Conservation (phyloP, 805 yeast genomes). For the Candida coquimbonensis region DNA sequence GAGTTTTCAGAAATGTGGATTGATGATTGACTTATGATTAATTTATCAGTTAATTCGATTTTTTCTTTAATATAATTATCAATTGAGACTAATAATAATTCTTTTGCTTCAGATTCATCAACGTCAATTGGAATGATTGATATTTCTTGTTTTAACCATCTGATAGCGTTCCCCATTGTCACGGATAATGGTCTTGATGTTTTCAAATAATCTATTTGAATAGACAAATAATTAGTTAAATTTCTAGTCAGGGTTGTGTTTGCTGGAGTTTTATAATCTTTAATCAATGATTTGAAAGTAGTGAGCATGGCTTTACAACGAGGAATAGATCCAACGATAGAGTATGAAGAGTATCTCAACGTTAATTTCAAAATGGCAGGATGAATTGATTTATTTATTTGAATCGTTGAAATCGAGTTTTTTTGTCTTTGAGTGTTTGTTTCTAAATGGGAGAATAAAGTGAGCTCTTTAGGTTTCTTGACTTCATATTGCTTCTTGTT, state of each 20-base stretch:
- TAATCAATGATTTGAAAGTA: conserved; percentile 74
- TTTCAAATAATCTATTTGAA: conserved; percentile 88
- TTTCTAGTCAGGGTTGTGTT: conserved; percentile 83
- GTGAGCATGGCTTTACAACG: conserved; percentile 80
- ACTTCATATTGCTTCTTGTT: conserved; percentile 3
- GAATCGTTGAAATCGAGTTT: conserved; percentile 16
- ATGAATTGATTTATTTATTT: conserved; percentile 54
- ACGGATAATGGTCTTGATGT: conserved; percentile 87
- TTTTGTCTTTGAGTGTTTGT: conserved; percentile 68
- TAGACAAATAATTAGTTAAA: conserved; percentile 78
- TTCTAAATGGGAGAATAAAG: conserved; percentile 73
- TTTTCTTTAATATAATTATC: conserved; percentile 80
- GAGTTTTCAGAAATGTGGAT: conserved; percentile 68
- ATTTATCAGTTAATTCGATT: conserved; percentile 72
- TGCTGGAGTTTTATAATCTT: conserved; percentile 76
- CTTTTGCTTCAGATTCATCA: conserved; percentile 52
- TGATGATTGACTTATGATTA: conserved; percentile 76
- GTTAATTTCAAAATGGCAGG: conserved; percentile 78
- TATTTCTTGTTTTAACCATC: conserved; percentile 95
- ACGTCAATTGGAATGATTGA: conserved; percentile 72
- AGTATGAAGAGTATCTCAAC: conserved; percentile 73
- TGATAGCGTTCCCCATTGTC: conserved; percentile 95
- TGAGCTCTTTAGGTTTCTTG: conserved; percentile 38
- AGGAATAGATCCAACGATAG: conserved; percentile 83
- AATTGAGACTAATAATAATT: conserved; percentile 54